These are phyloP conservation scores for Microcera coccophila DNA, from an alignment of 2,329 filamentous ascomycete species.

Conservation along the genomic window DNA sequence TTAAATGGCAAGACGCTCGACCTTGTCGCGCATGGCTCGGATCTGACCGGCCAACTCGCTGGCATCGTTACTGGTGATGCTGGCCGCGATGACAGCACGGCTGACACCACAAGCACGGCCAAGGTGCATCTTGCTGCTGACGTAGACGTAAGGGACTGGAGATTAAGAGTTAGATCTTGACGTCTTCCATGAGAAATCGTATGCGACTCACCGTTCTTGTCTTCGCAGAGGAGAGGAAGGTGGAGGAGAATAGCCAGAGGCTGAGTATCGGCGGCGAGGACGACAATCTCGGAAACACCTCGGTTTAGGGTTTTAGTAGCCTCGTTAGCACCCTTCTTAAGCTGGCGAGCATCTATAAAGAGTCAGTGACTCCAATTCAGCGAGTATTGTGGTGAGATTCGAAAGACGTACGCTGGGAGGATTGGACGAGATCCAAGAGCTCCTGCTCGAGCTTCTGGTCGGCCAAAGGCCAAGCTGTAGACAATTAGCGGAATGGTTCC, in stretches of 20 bases:
- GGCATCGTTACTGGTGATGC: slow-evolving; percentile 89
- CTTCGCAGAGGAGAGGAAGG: slow-evolving; percentile 82
- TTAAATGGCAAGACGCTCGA: slow-evolving; percentile 93
- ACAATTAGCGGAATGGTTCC: slow-evolving; percentile 12
- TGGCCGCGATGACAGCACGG: slow-evolving; percentile 79
- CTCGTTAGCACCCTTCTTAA: slow-evolving; percentile 77
- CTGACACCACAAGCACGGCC: slow-evolving; percentile 87
- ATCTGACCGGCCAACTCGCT: slow-evolving; percentile 87
- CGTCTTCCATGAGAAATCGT: not conserved
- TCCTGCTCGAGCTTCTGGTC: slow-evolving; percentile 73
- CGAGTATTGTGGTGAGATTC: too few species aligned
- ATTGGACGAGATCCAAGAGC: slow-evolving; percentile 78
- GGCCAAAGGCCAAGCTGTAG: slow-evolving; percentile 64
- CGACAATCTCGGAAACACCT: slow-evolving; percentile 82
- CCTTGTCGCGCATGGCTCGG: slow-evolving; percentile 84
- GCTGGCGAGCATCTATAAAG: slow-evolving; percentile 58
- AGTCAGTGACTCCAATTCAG: too few species aligned
- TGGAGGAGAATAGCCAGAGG: slow-evolving; percentile 87
- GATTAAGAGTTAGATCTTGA: slow-evolving; percentile 11
- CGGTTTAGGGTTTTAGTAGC: slow-evolving; percentile 84
- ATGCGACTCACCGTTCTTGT: slow-evolving; percentile 53
- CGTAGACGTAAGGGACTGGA: slow-evolving; percentile 57
- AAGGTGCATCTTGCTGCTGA: slow-evolving; percentile 76
- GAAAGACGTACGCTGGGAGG: slow-evolving; percentile 47
- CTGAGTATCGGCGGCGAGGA: slow-evolving; percentile 83